Conservation (phyloP, 2,329 filamentous ascomycete species). For the Curvularia spicifera region DNA sequence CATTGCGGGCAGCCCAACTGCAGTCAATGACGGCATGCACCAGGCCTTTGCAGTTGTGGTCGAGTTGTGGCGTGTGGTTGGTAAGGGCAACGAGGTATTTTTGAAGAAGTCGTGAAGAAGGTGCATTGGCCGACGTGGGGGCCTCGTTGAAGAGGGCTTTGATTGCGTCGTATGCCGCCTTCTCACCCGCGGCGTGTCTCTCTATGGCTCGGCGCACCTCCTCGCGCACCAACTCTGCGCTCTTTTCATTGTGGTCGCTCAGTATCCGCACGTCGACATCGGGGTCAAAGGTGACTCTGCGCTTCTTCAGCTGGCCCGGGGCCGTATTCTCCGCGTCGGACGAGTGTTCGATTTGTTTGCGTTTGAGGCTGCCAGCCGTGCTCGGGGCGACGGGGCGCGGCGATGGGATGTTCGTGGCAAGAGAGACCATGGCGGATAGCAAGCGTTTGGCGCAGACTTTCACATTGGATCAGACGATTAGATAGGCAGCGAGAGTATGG, state of each 20-base stretch:
- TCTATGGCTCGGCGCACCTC: constrained; percentile 66
- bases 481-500: neutral
- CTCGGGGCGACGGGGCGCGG: constrained; percentile 39
- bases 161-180: constrained; percentile 63
- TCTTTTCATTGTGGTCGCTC: constrained; percentile 58
- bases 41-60: constrained; percentile 63
- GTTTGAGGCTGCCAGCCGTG: constrained; percentile 47
- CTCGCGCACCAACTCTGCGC: constrained; percentile 63
- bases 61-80: constrained; percentile 62
- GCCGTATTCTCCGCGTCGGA: constrained; percentile 43
- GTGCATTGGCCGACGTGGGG: constrained; percentile 57
- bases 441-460: constrained; percentile 20
- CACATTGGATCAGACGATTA: constrained; percentile 36
- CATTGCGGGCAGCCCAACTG: constrained; percentile 67
- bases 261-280: constrained; percentile 56
- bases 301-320: constrained; percentile 51
- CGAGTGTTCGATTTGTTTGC: constrained; percentile 42
- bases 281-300: constrained; percentile 57
- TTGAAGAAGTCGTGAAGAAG: constrained; percentile 59
- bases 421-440: constrained; percentile 46
- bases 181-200: constrained; percentile 60
- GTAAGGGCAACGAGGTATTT: constrained; percentile 66
- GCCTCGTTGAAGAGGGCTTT: constrained; percentile 60
- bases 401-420: constrained; percentile 41
- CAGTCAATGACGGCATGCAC: constrained; percentile 65